These are phyloP conservation scores for Diaporthe helianthi DNA, from an alignment of 2,329 filamentous ascomycete genomes.

Conservation along the genomic window DNA sequence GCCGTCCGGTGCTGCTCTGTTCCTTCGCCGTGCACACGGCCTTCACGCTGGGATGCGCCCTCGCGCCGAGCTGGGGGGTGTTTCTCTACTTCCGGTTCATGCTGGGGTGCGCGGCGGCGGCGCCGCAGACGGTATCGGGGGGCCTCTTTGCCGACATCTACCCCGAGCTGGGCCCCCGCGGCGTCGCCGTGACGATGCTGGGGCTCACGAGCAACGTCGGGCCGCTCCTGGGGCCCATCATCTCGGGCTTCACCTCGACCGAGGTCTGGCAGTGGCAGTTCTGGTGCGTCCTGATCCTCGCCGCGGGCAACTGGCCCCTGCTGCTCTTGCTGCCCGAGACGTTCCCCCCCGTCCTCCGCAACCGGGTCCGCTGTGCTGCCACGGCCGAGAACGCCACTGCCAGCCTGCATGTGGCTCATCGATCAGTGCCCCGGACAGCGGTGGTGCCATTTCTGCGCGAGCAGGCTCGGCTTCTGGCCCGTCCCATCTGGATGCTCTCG, in stretches of 20 bases:
- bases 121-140: constrained; percentile 38
- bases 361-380: no score
- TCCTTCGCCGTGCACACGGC: constrained; percentile 50
- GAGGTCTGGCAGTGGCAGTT: constrained; percentile 73
- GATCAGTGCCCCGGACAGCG: no score
- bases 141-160: constrained; percentile 39
- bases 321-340: constrained; percentile 67
- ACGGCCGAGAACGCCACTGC: no score
- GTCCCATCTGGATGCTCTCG: constrained; percentile 71
- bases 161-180: constrained; percentile 32
- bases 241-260: constrained; percentile 66
- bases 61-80: constrained; percentile 32
- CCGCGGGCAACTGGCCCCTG: constrained; percentile 65
- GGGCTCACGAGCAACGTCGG: constrained; percentile 61
- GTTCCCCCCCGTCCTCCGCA: not conserved
- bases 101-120: constrained; percentile 35
- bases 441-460: no score
- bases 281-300: constrained; percentile 73
- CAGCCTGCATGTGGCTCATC: no score
- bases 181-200: constrained; percentile 38
- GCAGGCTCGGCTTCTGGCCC: constrained; percentile 72
- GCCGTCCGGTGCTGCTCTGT: constrained; percentile 51
- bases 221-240: constrained; percentile 68
- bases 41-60: constrained; percentile 28
- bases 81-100: constrained; percentile 37